Conservation (phyloP, 352 stramenopile genomes). For the Globisporangium radiosum region DNA sequence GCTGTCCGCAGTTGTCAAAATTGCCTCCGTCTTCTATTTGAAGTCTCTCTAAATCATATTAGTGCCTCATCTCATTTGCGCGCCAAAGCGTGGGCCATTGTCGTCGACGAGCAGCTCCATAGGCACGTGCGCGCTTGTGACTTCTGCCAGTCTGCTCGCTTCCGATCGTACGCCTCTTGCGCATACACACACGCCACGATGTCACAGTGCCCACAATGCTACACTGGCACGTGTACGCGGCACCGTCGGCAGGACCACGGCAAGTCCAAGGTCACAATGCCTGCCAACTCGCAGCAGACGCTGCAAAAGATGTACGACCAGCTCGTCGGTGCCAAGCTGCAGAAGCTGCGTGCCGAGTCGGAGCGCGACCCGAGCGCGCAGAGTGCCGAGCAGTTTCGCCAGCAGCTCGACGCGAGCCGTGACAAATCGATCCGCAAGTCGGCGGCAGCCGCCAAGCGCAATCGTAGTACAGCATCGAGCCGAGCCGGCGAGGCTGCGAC, state of each 20-base stretch:
- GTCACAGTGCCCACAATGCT: constrained; percentile 77
- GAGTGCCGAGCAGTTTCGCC: constrained; percentile 45
- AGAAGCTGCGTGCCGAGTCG: constrained; percentile 63
- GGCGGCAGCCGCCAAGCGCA: constrained; percentile 39
- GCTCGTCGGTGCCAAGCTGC: constrained; percentile 57
- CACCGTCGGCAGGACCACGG: constrained; percentile 59
- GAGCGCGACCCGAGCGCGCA: constrained; percentile 28
- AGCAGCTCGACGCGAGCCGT: constrained; percentile 58
- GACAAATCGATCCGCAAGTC: constrained; percentile 57
- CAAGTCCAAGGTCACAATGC: constrained; percentile 36
- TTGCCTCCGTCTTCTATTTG: too few species aligned
- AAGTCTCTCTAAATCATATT: too few species aligned
- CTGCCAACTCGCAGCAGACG: constrained; percentile 46
- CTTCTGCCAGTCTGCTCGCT: too few species aligned
- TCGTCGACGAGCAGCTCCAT: too few species aligned
- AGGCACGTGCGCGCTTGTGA: too few species aligned
- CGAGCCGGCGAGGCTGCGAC: constrained; percentile 7
- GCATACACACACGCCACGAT: constrained; percentile 16
- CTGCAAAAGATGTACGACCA: constrained; percentile 77
- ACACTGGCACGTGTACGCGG: constrained; percentile 65
- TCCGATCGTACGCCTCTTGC: background rate
- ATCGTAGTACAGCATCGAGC: constrained; percentile 12
- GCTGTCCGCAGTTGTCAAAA: too few species aligned
- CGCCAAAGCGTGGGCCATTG: too few species aligned
- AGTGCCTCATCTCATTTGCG: too few species aligned